These are phyloP conservation scores for Talaromyces pinophilus DNA, from an alignment of 2,329 filamentous ascomycete species.

Conservation along the genomic window DNA sequence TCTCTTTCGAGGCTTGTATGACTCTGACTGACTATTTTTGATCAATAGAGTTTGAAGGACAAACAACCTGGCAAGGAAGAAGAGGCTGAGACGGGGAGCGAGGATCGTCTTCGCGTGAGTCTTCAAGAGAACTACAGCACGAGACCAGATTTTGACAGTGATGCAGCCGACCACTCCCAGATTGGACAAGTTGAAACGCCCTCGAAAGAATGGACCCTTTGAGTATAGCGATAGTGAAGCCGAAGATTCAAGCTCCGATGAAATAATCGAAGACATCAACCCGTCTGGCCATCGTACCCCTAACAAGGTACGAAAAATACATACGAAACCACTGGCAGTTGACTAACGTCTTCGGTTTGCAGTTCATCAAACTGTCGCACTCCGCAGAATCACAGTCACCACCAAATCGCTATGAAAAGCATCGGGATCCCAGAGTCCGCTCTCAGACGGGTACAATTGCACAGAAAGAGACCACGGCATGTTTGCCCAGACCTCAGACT, in stretches of 20 bases:
- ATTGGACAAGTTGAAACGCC: neutral
- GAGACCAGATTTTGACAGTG: neutral
- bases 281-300: neutral
- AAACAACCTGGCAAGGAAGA: neutral
- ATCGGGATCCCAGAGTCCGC: neutral
- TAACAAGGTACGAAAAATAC: neutral
- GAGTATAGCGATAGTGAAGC: slow-evolving; percentile 1
- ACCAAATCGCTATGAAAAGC: neutral
- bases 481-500: neutral
- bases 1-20: no score
- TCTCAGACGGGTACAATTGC: neutral
- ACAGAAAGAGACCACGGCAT: neutral
- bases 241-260: neutral
- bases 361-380: neutral
- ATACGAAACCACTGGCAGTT: no score
- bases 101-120: neutral
- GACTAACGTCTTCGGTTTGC: neutral
- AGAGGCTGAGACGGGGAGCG: neutral
- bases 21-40: neutral
- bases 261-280: neutral
- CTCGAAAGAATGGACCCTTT: neutral
- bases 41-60: neutral
- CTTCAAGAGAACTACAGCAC: neutral
- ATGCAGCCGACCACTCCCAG: neutral
- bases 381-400: neutral